Evolutionary conservation across 1,139 yeast genomes (phyloP).

Genomic region (Nematodospora anomalae): DNA sequence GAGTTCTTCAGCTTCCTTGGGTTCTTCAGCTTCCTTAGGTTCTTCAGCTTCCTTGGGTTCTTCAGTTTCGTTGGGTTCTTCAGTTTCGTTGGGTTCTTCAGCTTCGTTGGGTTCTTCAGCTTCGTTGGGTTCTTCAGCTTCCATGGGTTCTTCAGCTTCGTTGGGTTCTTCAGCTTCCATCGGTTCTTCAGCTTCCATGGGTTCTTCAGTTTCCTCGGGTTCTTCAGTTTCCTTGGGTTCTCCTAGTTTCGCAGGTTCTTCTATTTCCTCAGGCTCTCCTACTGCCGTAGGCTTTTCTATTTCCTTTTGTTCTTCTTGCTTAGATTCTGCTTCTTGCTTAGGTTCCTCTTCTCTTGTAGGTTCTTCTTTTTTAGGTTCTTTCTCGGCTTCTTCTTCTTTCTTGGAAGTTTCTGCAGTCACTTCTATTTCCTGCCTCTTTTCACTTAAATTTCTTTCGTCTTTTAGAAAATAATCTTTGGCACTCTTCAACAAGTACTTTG

Average conservation of each 20-base stretch:
- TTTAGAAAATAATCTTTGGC: conserved; percentile 26
- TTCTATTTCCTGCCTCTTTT: conserved; percentile 7
- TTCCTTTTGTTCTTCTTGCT: conserved; percentile 3
- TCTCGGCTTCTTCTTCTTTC: not conserved
- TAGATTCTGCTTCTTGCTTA: conserved; percentile 2
- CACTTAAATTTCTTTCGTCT: conserved; percentile 8
- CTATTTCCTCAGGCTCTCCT: conserved; percentile 1
- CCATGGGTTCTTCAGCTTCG: not conserved
- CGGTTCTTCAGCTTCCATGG: conserved; percentile 5
- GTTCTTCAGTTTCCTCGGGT: conserved; percentile 9
- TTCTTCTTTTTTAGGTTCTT: conserved; percentile 5
- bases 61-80: conserved; percentile 12
- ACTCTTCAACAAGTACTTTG: conserved; percentile 25
- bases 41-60: conserved; percentile 8
- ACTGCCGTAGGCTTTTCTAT: too few species aligned
- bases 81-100: conserved; percentile 9
- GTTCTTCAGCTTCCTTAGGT: conserved; percentile 8
- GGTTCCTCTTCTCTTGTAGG: not conserved
- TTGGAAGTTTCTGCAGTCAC: conserved; percentile 3
- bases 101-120: conserved; percentile 8
- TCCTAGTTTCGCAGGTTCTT: conserved; percentile 6
- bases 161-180: not conserved
- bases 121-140: not conserved
- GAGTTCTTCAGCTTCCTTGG: conserved; percentile 6
- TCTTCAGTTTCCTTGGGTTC: conserved; percentile 10